Evolutionary conservation across 2,329 filamentous ascomycete genomes (phyloP).

Genomic region (Cercospora sp.): DNA sequence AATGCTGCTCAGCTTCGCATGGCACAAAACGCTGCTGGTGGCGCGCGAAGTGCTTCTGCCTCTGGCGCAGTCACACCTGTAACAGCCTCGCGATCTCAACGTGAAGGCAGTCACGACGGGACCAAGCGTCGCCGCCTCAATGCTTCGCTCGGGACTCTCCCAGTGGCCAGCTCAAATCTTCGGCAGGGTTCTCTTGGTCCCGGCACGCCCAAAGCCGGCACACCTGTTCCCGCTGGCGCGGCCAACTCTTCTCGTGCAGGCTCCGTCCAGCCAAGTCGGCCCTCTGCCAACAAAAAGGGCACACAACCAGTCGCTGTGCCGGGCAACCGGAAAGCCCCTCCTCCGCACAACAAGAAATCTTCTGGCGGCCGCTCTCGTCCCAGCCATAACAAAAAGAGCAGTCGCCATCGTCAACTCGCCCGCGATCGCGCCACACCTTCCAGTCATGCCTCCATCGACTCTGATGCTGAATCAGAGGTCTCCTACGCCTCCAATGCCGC

Average conservation of each 20-base stretch:
- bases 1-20: slow-evolving; percentile 52
- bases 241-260: slow-evolving; percentile 54
- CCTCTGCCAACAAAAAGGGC: slow-evolving; percentile 32
- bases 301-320: slow-evolving; percentile 28
- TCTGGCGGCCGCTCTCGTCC: slow-evolving; percentile 25
- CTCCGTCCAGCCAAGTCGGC: slow-evolving; percentile 55
- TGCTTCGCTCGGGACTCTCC: slow-evolving; percentile 54
- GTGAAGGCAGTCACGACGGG: slow-evolving; percentile 46
- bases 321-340: slow-evolving; percentile 55
- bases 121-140: slow-evolving; percentile 62
- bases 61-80: slow-evolving; percentile 27
- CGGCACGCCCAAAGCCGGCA: slow-evolving; percentile 64
- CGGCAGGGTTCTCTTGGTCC: slow-evolving; percentile 62
- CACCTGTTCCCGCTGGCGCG: slow-evolving; percentile 48
- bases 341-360: slow-evolving; percentile 39
- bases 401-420: slow-evolving; percentile 40
- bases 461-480: slow-evolving; percentile 15
- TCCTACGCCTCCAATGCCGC: slow-evolving; percentile 30
- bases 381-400: slow-evolving; percentile 32
- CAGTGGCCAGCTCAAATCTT: slow-evolving; percentile 54
- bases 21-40: slow-evolving; percentile 39
- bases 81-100: slow-evolving; percentile 31
- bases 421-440: slow-evolving; percentile 37
- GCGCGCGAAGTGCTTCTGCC: slow-evolving; percentile 20
- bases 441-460: slow-evolving; percentile 33